Base-by-base conservation (phyloP, 768 basidiomycete species). In the Lactarius deliciosus region DNA sequence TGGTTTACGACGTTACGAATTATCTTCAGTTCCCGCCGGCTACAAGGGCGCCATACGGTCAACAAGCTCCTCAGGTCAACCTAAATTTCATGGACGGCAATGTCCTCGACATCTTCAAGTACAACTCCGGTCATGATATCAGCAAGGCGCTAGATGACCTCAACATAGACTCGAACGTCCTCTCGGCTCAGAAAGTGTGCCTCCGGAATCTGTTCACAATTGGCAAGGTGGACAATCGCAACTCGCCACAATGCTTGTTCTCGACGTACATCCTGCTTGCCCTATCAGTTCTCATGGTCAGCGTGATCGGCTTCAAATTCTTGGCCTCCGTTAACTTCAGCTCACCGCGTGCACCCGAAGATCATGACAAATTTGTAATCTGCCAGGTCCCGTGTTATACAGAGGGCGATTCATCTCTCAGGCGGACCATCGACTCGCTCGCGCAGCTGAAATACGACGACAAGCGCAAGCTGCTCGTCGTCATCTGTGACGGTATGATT, bases 371-470 rank as follows among this genome's bases (percentile, higher is more conserved):
- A 78, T 96, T 97, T 71, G 91, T 97, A 69, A 93, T 96, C 72
- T 98, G 96, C 75, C 96, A 98, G 74, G 94, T 98, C 0, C 96
- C 96, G 34, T 98, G 96, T 84, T 98, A 98, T 75, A 98, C 96
- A 3, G 96, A 98, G 82, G 96, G 95, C 69, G 91, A 95, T 69
- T 75, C 80, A 16, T 97, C 94, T 6, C 81, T 98, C 60, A 84
- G 91, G 58, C 82, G 81, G 71, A 97, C 95, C 2, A 96, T 99
- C 74, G 94, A 98, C 75, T 96, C 95, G 5, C 80, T 99, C 64
- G 94, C 96, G 2, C 86, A 91, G 75, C 82, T 96, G 78, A 96
- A 93, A 77, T 99, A 98, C 73, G 96, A 99, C 73, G 96, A 99
- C 81, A 99, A 98, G 78, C 91, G 96, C 45, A 98, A 98, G 77